Base-by-base conservation (phyloP, 352 stramenopile species). In the Peronospora belbahrii region DNA sequence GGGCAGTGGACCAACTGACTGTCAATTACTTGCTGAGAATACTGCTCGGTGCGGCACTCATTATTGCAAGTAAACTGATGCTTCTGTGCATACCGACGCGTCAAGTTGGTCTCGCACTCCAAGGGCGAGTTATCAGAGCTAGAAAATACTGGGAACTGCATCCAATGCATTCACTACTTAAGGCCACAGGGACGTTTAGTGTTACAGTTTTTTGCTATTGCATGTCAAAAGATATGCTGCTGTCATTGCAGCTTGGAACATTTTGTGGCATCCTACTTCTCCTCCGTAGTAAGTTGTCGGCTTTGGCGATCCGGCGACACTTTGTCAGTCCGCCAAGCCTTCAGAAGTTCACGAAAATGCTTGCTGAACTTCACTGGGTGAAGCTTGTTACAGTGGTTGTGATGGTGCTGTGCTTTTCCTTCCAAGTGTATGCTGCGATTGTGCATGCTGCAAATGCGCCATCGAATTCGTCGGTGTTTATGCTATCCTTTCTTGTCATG, bases 21-120 rank as follows among this genome's bases (percentile, higher is more conserved):
- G 76, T 83, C 35, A 74, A 78, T 35, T 91, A 78, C 37, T 30
- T 89, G 31, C 45, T 89, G 19, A 87, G 82, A 20, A 85, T 71
- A 6, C 66, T 92, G 0, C 72, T 90, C 6, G 76, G 78, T 2
- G 59, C 85, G 6, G 88, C 76, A 27, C 58, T 88, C 8, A 81
- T 90, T 23, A 65, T 92, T 30, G 73, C 74, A 15, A 89, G 81
- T 53, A 74, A 92, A 36, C 47, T 89, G 25, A 49, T 92, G 41
- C 57, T 89, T 17, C 39, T 89, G 11, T 92, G 82, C 44, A 62
- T 65, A 11, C 74, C 78, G 0, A 88, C 81, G 11, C 59, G 81
- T 4, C 56, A 59, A 17, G 64, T 58, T 20, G 75, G 81, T 2
- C 65, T 88, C 51, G 55, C 77, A 23, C 62, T 92, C 0, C 81